Evolutionary conservation across 2,329 filamentous ascomycete genomes (phyloP).

Genomic region (Pestalotiopsis sp.): DNA sequence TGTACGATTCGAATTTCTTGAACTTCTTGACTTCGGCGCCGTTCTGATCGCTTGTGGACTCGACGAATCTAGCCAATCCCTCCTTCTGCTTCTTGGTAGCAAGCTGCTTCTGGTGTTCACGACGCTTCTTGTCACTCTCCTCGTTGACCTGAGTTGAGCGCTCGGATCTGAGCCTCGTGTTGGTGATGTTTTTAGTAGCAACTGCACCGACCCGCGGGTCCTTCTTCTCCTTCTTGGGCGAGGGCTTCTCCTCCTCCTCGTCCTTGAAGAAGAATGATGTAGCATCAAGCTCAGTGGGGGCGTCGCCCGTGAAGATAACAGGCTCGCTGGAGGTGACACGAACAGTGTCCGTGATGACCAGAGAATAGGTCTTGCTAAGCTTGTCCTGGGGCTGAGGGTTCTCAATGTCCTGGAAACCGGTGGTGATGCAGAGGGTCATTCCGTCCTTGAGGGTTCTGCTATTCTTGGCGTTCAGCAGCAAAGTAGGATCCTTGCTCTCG

Average conservation of each 20-base stretch:
- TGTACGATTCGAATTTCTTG: slow-evolving; percentile 99
- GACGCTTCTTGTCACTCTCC: slow-evolving; percentile 81
- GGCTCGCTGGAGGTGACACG: slow-evolving; percentile 79
- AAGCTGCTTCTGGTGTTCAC: slow-evolving; percentile 88
- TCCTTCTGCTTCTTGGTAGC: slow-evolving; percentile 87
- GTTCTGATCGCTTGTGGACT: slow-evolving; percentile 81
- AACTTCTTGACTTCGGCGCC: slow-evolving; percentile 97
- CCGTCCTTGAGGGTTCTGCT: slow-evolving; percentile 82
- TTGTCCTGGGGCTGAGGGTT: slow-evolving; percentile 88
- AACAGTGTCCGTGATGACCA: slow-evolving; percentile 90
- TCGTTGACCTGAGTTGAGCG: slow-evolving; percentile 86
- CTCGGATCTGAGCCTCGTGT: slow-evolving; percentile 88
- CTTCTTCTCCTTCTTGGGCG: slow-evolving; percentile 89
- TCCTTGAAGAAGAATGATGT: slow-evolving; percentile 99
- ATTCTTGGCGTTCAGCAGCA: slow-evolving; percentile 87
- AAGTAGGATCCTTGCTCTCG: slow-evolving; percentile 80
- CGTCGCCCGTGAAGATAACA: slow-evolving; percentile 90
- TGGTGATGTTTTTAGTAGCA: slow-evolving; percentile 92
- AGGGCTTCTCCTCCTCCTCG: slow-evolving; percentile 81
- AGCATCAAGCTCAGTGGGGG: slow-evolving; percentile 85
- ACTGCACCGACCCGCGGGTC: slow-evolving; percentile 81
- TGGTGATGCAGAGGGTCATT: slow-evolving; percentile 92
- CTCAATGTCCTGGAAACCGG: slow-evolving; percentile 85
- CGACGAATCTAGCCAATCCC: slow-evolving; percentile 80
- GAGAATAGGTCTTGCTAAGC: slow-evolving; percentile 83